These are phyloP conservation scores for Apiospora rasikravindrae DNA, from an alignment of 2,329 filamentous ascomycete species.

Conservation along the genomic window DNA sequence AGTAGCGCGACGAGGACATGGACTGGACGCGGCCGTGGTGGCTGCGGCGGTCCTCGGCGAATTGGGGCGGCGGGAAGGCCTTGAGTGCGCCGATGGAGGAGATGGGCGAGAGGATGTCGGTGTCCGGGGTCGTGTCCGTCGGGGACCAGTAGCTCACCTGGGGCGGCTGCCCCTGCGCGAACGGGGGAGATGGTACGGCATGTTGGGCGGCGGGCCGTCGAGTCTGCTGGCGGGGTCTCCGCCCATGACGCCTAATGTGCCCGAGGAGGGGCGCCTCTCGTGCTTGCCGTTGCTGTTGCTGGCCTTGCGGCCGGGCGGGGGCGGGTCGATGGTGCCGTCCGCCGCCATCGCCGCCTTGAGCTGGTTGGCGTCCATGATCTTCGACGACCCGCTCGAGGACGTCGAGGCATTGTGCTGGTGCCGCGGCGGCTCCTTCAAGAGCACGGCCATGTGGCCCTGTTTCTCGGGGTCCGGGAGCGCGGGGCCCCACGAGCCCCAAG, in stretches of 20 bases:
- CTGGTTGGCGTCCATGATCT: conserved; percentile 2
- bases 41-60: not conserved
- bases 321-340: not conserved
- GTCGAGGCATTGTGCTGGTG: not conserved
- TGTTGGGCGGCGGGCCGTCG: not conserved
- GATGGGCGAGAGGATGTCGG: not conserved
- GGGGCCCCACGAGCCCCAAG: conserved; percentile 20
- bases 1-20: conserved; percentile 2
- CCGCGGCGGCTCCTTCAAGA: conserved; percentile 10
- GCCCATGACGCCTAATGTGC: not conserved
- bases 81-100: not conserved
- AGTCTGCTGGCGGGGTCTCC: not conserved
- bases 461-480: not conserved
- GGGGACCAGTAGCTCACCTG: not conserved
- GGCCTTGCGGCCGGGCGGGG: not conserved
- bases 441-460: not conserved
- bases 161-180: not conserved
- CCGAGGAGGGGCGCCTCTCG: not conserved
- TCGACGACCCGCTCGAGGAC: not conserved
- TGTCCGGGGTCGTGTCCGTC: not conserved
- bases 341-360: not conserved
- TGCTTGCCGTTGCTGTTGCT: not conserved
- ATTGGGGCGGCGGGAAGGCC: not conserved
- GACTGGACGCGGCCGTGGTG: not conserved
- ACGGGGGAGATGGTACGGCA: not conserved